Evolutionary conservation across 1,284 basidiomycete species (phyloP), one percentile per base, ranked within the genome.

Genomic region (Ustilago cynodontis): DNA sequence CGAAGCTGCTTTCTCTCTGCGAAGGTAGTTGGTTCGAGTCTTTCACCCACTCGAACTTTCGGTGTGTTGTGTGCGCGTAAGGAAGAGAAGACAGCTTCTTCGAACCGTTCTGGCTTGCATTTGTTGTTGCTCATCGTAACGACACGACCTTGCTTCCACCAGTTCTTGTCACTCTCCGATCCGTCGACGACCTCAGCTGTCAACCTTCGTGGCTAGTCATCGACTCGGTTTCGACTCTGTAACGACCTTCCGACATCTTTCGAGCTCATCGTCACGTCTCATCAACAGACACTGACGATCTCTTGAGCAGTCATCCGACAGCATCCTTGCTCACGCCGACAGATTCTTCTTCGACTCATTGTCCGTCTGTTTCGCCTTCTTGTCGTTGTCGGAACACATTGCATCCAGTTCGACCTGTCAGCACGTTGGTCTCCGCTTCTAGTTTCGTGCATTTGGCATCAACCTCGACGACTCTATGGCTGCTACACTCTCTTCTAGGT

Each of bases 401-500:
- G 22, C 47, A 24, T 24, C 14, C 9, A 49, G 47, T 9, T 49
- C 24, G 16, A 26, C 24, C 47, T 49, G 14, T 28, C 18, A 4
- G 47, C 26, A 13, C 14, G 7, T 49, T 6, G 47, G 3, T 26
- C 28, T 8, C 47, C 26, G 26, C 41, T 20, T 49, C 47, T 49
- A 49, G 47, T 29, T 43, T 16, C 9, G 50, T 29, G 43, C 43
- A 60, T 67, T 52, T 47, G 52, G 18, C 18, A n/a, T 37, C 41
- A 51, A 14, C 39, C 9, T 62, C 52, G 35, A 63, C 64, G 45
- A 57, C 65, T 69, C 59, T 62, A 75, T 75, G 72, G 59, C 64
- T 61, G 67, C 55, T n/a, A 41, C 26, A 49, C 37, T 52, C 58
- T n/a, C 59, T 47, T 62, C 52, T 53, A 55, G 67, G 72, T 75